Conservation (phyloP, 768 basidiomycete genomes). For the Collybia nuda region DNA sequence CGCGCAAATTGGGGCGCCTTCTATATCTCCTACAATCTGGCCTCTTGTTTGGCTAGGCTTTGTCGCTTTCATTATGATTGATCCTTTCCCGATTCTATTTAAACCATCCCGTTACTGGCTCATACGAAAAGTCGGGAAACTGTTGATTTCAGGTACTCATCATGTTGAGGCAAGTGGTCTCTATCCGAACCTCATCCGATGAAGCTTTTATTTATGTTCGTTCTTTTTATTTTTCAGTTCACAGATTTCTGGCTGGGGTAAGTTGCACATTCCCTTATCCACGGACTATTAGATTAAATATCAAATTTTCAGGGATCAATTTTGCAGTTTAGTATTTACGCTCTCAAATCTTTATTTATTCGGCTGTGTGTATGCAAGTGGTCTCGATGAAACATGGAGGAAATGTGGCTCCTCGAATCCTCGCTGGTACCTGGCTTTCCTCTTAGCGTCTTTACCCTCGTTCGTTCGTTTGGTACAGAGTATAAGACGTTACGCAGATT, state of each 20-base stretch:
- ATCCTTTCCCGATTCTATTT: conserved; percentile 73
- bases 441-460: conserved; percentile 66
- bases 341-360: conserved; percentile 73
- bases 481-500: conserved; percentile 84
- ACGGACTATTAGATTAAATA: neutral
- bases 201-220: conserved; percentile 1
- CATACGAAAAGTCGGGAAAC: conserved; percentile 56
- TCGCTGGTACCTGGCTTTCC: conserved; percentile 63
- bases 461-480: conserved; percentile 82
- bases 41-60: conserved; percentile 81
- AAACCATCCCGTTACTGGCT: conserved; percentile 81
- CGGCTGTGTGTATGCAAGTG: conserved; percentile 66
- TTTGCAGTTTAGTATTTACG: conserved; percentile 78
- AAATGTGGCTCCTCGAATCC: conserved; percentile 43
- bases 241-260: conserved; percentile 90
- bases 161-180: conserved; percentile 65
- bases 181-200: neutral
- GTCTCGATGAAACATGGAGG: conserved; percentile 49
- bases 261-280: conserved; percentile 13
- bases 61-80: conserved; percentile 55
- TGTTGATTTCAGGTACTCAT: conserved; percentile 67
- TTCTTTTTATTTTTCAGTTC: conserved; percentile 43
- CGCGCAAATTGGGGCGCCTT: conserved; percentile 49
- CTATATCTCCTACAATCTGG: conserved; percentile 71
- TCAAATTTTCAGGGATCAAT: conserved; percentile 59